Evolutionary conservation across 192 early-diverging fungal species (phyloP), one percentile per base, ranked within the genome.

Genomic region (Rhizophlyctis rosea): DNA sequence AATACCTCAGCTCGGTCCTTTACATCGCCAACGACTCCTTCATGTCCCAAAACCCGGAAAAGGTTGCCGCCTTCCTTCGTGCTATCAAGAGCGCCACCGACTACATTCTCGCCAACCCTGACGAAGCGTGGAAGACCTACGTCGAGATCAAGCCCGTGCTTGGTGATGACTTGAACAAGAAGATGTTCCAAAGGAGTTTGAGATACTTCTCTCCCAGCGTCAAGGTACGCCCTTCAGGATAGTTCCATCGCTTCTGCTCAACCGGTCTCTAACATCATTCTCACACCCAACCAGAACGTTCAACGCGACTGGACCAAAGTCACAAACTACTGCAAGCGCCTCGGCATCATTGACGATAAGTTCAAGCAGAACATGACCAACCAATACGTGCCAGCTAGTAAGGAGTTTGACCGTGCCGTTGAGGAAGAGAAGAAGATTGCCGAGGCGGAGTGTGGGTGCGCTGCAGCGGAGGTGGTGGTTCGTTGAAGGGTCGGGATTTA

Each of bases 271-370:
- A n/a, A n/a, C n/a, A n/a, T n/a, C n/a, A n/a, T n/a, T n/a, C n/a
- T n/a, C n/a, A n/a, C n/a, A n/a, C n/a, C n/a, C n/a, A n/a, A 21
- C 51, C 71, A 82, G 73, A 85, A 85, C 58, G 81, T 86, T 4
- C 74, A 76, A 47, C 76, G 85, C 21, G 83, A 85, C 59, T 86
- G 85, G 85, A 76, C 75, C 64, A 86, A 86, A 67, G 85, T 86
- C 9, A 83, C 82, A 55, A 74, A 73, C 34, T 85, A 83, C 59
- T 72, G 67, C 70, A 85, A 83, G 70, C 71, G 77, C 21, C 76
- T 86, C 24, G 79, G 67, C 14, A 77, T 86, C 44, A 76, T 85
- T 14, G 74, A 85, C 14, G 71, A 73, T 33, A 14, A 1, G 4
- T 86, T 86, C 60, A 70, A 68, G 1, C 83, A 82, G 52, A 86